phyloP scores from a whole-genome alignment of 257 asterid species.

The Nicotiana paniculata region DNA sequence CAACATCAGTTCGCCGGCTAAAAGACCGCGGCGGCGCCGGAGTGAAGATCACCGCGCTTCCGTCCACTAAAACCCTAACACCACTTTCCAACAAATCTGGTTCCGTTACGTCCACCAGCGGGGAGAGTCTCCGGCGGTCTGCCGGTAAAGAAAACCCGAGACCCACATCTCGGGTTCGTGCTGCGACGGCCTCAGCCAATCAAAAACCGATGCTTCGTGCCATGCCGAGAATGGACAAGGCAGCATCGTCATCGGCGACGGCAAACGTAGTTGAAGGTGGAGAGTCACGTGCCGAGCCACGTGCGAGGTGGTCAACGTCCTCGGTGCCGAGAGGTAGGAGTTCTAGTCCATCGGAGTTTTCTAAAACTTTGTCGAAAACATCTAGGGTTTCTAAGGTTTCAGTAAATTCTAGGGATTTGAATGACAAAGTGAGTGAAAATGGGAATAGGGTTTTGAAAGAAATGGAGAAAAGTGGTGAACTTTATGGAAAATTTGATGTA shows the following conservation, averaged over 20 bases:
- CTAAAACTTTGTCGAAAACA: conserved; percentile 32
- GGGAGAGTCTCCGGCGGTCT: conserved; percentile 21
- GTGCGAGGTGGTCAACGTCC: conserved; percentile 47
- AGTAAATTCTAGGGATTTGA: conserved; percentile 18
- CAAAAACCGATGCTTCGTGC: conserved; percentile 54
- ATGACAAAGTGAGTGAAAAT: conserved; percentile 12
- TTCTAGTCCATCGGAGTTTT: conserved; percentile 60
- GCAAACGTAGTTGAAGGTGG: conserved; percentile 11
- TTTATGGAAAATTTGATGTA: conserved; percentile 9
- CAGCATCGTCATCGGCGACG: conserved; percentile 25
- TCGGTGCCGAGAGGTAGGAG: conserved; percentile 84
- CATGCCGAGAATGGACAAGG: conserved; percentile 49
- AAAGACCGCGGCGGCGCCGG: conserved; percentile 58
- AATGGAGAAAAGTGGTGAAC: neutral
- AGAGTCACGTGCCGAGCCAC: conserved; percentile 30
- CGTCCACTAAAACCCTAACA: conserved; percentile 26
- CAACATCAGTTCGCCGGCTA: conserved; percentile 51
- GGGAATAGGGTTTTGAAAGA: neutral
- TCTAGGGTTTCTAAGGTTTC: conserved; percentile 39
- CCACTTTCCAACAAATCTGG: conserved; percentile 42
- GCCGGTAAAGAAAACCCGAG: conserved; percentile 68
- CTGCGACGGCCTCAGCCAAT: conserved; percentile 20
- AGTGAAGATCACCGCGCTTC: conserved; percentile 21
- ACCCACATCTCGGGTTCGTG: conserved; percentile 48
- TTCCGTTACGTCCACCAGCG: conserved; percentile 6